Evolutionary conservation across 2,329 filamentous ascomycete genomes (phyloP).

Genomic region (Calonectria pauciramosa): DNA sequence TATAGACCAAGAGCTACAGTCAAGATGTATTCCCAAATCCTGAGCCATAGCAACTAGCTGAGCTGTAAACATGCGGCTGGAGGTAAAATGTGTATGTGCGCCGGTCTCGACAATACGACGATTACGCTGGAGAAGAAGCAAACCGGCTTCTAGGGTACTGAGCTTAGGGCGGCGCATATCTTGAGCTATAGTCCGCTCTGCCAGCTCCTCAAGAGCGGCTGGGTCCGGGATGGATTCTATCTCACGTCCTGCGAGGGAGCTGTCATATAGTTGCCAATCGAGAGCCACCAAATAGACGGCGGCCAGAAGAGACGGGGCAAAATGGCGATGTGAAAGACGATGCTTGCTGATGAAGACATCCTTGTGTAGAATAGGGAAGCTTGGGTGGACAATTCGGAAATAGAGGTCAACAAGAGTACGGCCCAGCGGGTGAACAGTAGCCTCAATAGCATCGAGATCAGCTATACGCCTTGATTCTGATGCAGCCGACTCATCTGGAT

Average conservation of each 20-base stretch:
- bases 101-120: constrained; percentile 53
- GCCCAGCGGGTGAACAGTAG: constrained; percentile 73
- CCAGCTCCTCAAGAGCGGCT: constrained; percentile 54
- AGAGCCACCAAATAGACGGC: constrained; percentile 74
- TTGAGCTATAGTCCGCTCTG: constrained; percentile 59
- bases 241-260: constrained; percentile 57
- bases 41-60: constrained; percentile 71
- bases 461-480: constrained; percentile 57
- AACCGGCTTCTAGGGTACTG: constrained; percentile 67
- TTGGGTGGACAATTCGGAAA: constrained; percentile 73
- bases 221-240: constrained; percentile 47
- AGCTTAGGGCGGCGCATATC: constrained; percentile 67
- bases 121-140: constrained; percentile 65
- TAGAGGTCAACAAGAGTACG: constrained; percentile 75
- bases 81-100: constrained; percentile 39
- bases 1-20: constrained; percentile 73
- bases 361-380: constrained; percentile 72
- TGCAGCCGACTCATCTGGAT: constrained; percentile 51
- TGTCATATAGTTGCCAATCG: constrained; percentile 72
- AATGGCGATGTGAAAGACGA: constrained; percentile 67
- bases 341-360: constrained; percentile 74
- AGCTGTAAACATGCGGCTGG: constrained; percentile 62
- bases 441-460: constrained; percentile 67
- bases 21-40: constrained; percentile 71
- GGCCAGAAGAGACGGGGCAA: constrained; percentile 70